Percentiles rank a stretch among this genome's conserved stretches.
Evolutionary conservation across 2,329 filamentous ascomycete species (phyloP).

Genomic region (Atkinsonella hypoxylon): DNA sequence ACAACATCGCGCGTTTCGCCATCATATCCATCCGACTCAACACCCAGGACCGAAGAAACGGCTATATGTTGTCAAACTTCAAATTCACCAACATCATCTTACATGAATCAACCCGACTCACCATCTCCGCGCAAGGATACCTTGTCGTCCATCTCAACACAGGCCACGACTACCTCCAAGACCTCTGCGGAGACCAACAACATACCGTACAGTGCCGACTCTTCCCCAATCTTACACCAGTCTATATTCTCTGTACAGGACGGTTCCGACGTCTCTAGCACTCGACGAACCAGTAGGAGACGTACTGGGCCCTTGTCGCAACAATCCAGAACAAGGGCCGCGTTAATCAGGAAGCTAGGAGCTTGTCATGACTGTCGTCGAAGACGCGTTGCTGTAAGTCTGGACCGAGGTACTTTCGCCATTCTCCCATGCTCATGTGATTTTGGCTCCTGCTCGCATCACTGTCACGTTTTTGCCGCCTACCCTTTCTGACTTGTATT

Average conservation of each 20-base stretch:
- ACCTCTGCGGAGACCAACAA: slow-evolving; percentile 35
- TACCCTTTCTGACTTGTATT: background rate
- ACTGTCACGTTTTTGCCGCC: background rate
- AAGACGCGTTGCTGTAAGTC: slow-evolving; percentile 46
- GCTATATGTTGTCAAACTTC: slow-evolving; percentile 5
- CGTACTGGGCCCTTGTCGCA: slow-evolving; percentile 47
- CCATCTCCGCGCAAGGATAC: slow-evolving; percentile 35
- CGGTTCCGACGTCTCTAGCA: slow-evolving; percentile 40
- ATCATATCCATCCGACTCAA: slow-evolving; percentile 12
- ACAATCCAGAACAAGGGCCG: slow-evolving; percentile 46
- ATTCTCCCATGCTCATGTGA: background rate
- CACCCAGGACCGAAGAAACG: slow-evolving; percentile 6
- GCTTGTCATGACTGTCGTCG: slow-evolving; percentile 44
- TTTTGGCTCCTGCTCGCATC: background rate
- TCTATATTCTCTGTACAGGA: slow-evolving; percentile 45
- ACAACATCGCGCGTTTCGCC: slow-evolving; percentile 13
- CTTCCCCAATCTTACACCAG: slow-evolving; percentile 37
- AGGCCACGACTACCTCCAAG: slow-evolving; percentile 31
- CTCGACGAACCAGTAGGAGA: slow-evolving; percentile 43
- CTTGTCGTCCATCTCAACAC: slow-evolving; percentile 40
- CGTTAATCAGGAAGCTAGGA: slow-evolving; percentile 46
- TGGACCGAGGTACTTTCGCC: background rate
- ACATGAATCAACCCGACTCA: slow-evolving; percentile 15
- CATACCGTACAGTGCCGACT: slow-evolving; percentile 40
- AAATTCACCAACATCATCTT: slow-evolving; percentile 9